phyloP scores from a whole-genome alignment of 805 yeast species.

The Ogataea kodamae region DNA sequence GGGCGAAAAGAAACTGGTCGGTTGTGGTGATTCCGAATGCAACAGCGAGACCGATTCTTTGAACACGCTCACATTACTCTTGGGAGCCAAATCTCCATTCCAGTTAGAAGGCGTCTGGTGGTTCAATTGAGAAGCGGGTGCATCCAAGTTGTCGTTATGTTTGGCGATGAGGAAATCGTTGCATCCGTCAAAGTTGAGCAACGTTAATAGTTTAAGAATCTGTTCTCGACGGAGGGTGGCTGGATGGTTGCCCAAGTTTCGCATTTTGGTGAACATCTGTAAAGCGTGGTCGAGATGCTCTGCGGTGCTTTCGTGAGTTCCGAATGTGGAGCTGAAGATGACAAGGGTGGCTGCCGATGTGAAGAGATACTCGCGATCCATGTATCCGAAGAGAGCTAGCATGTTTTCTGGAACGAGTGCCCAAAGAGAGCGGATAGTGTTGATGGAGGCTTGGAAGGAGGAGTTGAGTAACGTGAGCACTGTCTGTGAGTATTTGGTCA shows the following conservation, averaged over 20 bases:
- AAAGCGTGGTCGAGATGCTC: slow-evolving; percentile 73
- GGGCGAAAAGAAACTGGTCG: slow-evolving; percentile 26
- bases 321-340: slow-evolving; percentile 74
- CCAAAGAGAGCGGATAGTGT: slow-evolving; percentile 72
- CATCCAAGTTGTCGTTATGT: slow-evolving; percentile 47
- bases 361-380: slow-evolving; percentile 80
- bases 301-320: slow-evolving; percentile 72
- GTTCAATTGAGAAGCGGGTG: slow-evolving; percentile 27
- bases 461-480: slow-evolving; percentile 69
- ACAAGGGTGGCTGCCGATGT: slow-evolving; percentile 73
- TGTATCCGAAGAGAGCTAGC: slow-evolving; percentile 84
- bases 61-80: slow-evolving; percentile 1
- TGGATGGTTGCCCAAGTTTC: slow-evolving; percentile 74
- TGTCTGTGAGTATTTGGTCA: slow-evolving; percentile 63
- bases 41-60: slow-evolving; percentile 2
- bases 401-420: slow-evolving; percentile 69
- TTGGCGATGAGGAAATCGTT: slow-evolving; percentile 54
- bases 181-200: slow-evolving; percentile 65
- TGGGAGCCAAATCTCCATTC: slow-evolving; percentile 1
- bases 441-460: slow-evolving; percentile 76
- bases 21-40: neutral
- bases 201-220: slow-evolving; percentile 56
- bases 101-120: slow-evolving; percentile 15
- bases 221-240: slow-evolving; percentile 75
- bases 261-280: slow-evolving; percentile 67